phyloP scores from a whole-genome alignment of 2,329 filamentous ascomycete species.

The Fusarium verticillioides region DNA sequence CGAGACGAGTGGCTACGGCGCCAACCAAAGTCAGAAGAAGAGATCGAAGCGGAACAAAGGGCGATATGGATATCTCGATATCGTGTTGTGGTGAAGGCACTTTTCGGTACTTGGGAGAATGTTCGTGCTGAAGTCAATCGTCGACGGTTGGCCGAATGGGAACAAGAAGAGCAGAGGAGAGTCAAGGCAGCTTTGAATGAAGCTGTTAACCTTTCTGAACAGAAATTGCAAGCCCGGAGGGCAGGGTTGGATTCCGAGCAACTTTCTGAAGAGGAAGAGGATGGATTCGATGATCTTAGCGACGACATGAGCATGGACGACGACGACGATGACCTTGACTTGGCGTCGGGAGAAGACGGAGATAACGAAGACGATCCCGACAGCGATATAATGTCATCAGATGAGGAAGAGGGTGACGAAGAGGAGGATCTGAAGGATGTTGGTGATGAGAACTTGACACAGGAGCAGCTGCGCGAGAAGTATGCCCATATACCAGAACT shows the following conservation, averaged over 20 bases:
- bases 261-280: conserved; percentile 57
- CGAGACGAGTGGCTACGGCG: conserved; percentile 78
- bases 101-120: conserved; percentile 72
- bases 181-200: conserved; percentile 77
- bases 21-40: conserved; percentile 80
- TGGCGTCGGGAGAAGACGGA: conserved; percentile 53
- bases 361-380: conserved; percentile 55
- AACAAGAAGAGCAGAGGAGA: conserved; percentile 71
- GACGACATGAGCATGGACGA: conserved; percentile 55
- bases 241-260: conserved; percentile 65
- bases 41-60: conserved; percentile 82
- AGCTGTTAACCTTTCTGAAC: conserved; percentile 77
- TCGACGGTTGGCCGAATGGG: conserved; percentile 69
- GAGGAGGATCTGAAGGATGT: conserved; percentile 64
- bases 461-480: conserved; percentile 75
- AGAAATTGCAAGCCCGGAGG: conserved; percentile 72
- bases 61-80: conserved; percentile 75
- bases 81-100: conserved; percentile 72
- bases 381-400: conserved; percentile 68
- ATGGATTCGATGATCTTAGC: conserved; percentile 59
- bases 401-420: conserved; percentile 70
- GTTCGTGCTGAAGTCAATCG: conserved; percentile 71
- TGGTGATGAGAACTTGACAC: conserved; percentile 73
- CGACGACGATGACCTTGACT: conserved; percentile 47
- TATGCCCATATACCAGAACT: conserved; percentile 72